Conservation (phyloP, 2,329 filamentous ascomycete genomes). For the Alternaria sp. region DNA sequence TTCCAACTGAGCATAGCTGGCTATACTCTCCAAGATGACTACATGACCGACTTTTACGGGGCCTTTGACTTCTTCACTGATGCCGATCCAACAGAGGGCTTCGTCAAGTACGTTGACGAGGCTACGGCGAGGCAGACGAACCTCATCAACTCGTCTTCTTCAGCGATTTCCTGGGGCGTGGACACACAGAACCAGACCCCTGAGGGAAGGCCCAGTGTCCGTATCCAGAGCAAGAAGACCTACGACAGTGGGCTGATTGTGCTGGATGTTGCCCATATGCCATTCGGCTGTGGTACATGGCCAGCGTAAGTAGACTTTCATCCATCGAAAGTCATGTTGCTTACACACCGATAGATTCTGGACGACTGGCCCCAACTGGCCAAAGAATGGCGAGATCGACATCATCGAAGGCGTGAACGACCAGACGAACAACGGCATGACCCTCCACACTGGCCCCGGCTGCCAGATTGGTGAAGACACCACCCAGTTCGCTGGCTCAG, state of each 20-base stretch:
- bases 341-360: conserved; percentile 35
- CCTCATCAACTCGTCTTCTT: conserved; percentile 47
- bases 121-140: conserved; percentile 48
- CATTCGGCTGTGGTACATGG: conserved; percentile 59
- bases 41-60: conserved; percentile 53
- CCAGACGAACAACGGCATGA: conserved; percentile 51
- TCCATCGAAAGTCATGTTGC: not conserved
- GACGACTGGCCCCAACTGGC: conserved; percentile 42
- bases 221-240: conserved; percentile 54
- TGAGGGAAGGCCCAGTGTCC: conserved; percentile 53
- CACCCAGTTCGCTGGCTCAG: conserved; percentile 56
- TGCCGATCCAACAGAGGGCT: conserved; percentile 54
- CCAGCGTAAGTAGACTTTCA: conserved; percentile 47
- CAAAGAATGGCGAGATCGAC: conserved; percentile 55
- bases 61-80: conserved; percentile 53
- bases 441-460: conserved; percentile 55
- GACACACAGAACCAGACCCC: conserved; percentile 49
- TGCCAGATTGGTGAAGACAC: conserved; percentile 49
- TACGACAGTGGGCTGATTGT: conserved; percentile 58
- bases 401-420: conserved; percentile 58
- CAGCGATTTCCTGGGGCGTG: conserved; percentile 54
- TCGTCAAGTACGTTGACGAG: conserved; percentile 50
- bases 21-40: conserved; percentile 51
- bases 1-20: conserved; percentile 46
- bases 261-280: conserved; percentile 59